Conservation (phyloP, 2,329 filamentous ascomycete genomes). For the Exophiala spinifera region DNA sequence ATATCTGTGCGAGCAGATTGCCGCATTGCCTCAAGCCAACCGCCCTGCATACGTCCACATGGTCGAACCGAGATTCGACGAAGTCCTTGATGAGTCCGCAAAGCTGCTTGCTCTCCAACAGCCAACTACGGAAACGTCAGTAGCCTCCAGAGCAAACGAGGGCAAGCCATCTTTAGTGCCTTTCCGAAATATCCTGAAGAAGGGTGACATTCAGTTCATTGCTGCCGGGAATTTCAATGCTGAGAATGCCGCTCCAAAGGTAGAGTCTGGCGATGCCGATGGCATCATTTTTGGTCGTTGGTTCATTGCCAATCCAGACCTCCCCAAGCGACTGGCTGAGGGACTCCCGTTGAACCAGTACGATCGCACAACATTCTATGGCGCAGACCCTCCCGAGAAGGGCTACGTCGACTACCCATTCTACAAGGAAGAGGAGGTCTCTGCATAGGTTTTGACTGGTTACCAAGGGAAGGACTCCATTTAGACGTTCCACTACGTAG, state of each 20-base stretch:
- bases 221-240: constrained; percentile 54
- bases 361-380: constrained; percentile 17
- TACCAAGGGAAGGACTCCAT: not conserved
- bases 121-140: constrained; percentile 22
- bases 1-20: constrained; percentile 44
- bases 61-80: constrained; percentile 54
- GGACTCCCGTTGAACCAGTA: constrained; percentile 27
- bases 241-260: constrained; percentile 49
- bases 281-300: constrained; percentile 47
- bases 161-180: constrained; percentile 36
- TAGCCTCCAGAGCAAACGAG: constrained; percentile 21
- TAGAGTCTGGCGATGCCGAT: constrained; percentile 49
- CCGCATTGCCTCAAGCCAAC: constrained; percentile 34
- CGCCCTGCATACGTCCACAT: constrained; percentile 60
- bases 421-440: constrained; percentile 22
- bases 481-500: not conserved
- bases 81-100: constrained; percentile 31
- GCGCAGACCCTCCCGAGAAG: constrained; percentile 22
- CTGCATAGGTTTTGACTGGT: not conserved
- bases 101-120: constrained; percentile 38
- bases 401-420: constrained; percentile 30
- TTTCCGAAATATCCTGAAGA: constrained; percentile 43
- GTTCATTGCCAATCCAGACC: constrained; percentile 51
- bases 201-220: constrained; percentile 39
- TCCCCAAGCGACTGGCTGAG: constrained; percentile 44